Percentiles rank a stretch among this genome's conserved stretches.
These are phyloP conservation scores for Brassica cretica DNA, from an alignment of 345 rosid species.

Conservation along the genomic window DNA sequence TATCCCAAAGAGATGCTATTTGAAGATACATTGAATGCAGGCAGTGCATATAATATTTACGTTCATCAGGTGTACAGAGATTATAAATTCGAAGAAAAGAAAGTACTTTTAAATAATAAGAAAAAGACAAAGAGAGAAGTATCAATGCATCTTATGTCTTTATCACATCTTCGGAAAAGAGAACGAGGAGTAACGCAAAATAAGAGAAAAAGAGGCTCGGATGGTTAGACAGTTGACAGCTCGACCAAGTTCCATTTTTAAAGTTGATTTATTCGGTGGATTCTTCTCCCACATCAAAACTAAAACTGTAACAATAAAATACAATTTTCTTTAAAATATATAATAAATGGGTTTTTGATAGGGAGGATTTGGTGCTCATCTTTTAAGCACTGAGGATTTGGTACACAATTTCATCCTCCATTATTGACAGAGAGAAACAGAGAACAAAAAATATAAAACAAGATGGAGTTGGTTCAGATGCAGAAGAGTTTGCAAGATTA, in stretches of 20 bases:
- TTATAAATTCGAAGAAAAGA: neutral
- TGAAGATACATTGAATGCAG: conserved; percentile 31
- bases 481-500: conserved; percentile 51
- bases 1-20: conserved; percentile 7
- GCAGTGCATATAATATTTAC: conserved; percentile 13
- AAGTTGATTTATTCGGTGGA: conserved; percentile 26
- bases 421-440: conserved; percentile 32
- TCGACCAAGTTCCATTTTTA: conserved; percentile 25
- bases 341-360: neutral
- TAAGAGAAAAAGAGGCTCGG: conserved; percentile 5
- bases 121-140: conserved; percentile 25
- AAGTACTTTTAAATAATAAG: neutral
- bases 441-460: conserved; percentile 13
- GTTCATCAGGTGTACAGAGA: conserved; percentile 7
- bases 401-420: conserved; percentile 32
- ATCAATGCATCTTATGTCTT: conserved; percentile 33
- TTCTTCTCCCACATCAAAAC: conserved; percentile 32
- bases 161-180: conserved; percentile 19
- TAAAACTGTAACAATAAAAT: conserved; percentile 4
- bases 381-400: conserved; percentile 25
- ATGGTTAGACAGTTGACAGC: conserved; percentile 38
- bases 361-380: conserved; percentile 30
- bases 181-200: conserved; percentile 18
- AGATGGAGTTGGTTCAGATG: neutral
- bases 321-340: neutral